Base-by-base conservation (phyloP, 345 rosid species). In the Populus pruinosa region DNA sequence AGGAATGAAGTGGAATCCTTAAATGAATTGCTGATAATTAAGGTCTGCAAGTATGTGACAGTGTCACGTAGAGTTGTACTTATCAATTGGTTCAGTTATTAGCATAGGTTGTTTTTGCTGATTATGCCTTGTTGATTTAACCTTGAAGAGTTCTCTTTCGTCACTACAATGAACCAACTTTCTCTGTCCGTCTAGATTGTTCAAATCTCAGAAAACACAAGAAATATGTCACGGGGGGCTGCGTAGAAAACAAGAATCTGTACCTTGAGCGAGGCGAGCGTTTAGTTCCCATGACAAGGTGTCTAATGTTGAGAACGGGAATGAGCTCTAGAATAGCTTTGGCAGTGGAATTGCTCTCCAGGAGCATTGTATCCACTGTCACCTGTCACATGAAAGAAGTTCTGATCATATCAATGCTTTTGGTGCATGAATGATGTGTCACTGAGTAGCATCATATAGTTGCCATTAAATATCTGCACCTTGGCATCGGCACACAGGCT, bases 301-400 rank as follows among this genome's bases (percentile, higher is more conserved):
- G 81, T 65, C 86, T 85, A 39, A 91, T 83, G 83, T 89, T 88
- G 76, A 88, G 87, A 62, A 89, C 87, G 61, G 94, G 83, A 29
- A 91, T 91, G 50, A 91, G 90, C 62, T 86, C 88, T n/a, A 89
- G 80, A 64, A 91, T 75, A 35, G 92, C 86, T 83, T 88, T 84
- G 17, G 84, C 81, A 6, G 80, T 81, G 63, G 49, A 71, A 29
- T 71, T 74, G 82, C 88, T 83, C 83, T 91, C 90, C 50, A 91
- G 69, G 14, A 91, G 86, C 87, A 87, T 73, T 16, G 90, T 88
- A 70, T 91, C 94, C 59, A 82, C 91, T 14, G 82, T 77, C 59
- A 91, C 89, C 91, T 88, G 82, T 38, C 59, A 70, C 43, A 76
- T 11, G 36, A 53, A 71, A 67, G 21, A 69, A 39, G 18, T 47